Evolutionary conservation across 768 basidiomycete genomes (phyloP), one percentile per base, ranked within the genome.

Genomic region (Leucosporidium yakuticum): DNA sequence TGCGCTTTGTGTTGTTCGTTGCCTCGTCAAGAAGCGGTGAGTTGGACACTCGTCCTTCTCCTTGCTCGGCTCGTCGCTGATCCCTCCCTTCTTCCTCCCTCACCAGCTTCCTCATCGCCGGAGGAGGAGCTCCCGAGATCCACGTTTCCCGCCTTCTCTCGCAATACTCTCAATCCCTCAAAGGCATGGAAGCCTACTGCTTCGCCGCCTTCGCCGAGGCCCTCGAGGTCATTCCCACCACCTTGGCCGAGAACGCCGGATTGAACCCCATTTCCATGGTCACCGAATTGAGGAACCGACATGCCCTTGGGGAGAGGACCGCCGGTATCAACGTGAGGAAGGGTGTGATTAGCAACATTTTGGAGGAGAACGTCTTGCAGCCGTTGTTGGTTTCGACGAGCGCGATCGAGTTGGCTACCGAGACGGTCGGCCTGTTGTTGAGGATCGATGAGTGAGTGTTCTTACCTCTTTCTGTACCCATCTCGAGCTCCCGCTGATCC

Each of bases 241-340:
- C 96, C 0, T 83, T 99, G 27, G 96, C 96, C 31, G 96, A 99
- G 81, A 99, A 99, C 77, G 96, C 96, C 29, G 96, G 96, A 53
- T 83, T 99, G 65, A 96, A 98, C 80, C 92, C 96, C 9, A 97
- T 99, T 73, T 88, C 91, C 11, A 98, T 99, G 77, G 94, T 99
- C 63, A 99, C 96, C 32, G 96, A 99, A 77, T 83, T 99, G 63
- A 86, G 96, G 70, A 99, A 99, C 81, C 85, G 93, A 71, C 96
- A 99, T 79, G 94, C 96, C 2, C 82, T 92, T 14, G 96, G 96
- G 44, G 96, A 99, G 74, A 84, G 85, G 70, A 92, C 88, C 73
- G 94, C 96, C 32, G 96, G 96, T 39, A 98, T 99, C 80, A 99
- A 98, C 78, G 93, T 99, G 70, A 87, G 95, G 75, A 98, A 94